These are phyloP conservation scores for Diatrype stigma DNA, from an alignment of 2,329 filamentous ascomycete species.

Conservation along the genomic window DNA sequence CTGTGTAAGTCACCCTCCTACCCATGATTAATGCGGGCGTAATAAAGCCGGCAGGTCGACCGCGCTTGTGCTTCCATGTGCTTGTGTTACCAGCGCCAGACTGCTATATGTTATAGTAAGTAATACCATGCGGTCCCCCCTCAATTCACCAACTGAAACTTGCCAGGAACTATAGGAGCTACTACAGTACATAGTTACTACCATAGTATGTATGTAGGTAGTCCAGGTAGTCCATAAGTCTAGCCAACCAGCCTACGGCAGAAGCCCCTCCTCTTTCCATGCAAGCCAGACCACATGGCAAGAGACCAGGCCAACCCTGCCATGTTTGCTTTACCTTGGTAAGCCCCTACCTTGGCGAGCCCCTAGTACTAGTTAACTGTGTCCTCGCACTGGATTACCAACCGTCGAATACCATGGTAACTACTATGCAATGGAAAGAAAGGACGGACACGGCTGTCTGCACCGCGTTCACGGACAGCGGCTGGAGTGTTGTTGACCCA, in stretches of 20 bases:
- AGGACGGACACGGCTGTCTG: neutral
- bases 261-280: neutral
- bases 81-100: too few relatives aligned
- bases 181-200: too few relatives aligned
- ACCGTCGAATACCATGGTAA: too few relatives aligned
- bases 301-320: neutral
- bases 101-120: too few relatives aligned
- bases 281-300: neutral
- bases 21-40: too few relatives aligned
- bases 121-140: too few relatives aligned
- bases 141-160: too few relatives aligned
- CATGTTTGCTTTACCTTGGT: neutral
- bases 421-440: too few relatives aligned
- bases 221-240: neutral
- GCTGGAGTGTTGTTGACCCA: neutral
- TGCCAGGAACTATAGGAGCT: too few relatives aligned
- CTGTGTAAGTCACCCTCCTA: too few relatives aligned
- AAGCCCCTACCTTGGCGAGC: neutral
- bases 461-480: neutral
- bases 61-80: too few relatives aligned
- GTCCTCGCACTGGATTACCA: neutral
- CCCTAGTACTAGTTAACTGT: neutral
- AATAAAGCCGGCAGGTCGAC: too few relatives aligned
- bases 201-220: neutral
- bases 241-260: neutral